phyloP scores from a whole-genome alignment of 352 stramenopile species.

The Phytophthora ohioensis region DNA sequence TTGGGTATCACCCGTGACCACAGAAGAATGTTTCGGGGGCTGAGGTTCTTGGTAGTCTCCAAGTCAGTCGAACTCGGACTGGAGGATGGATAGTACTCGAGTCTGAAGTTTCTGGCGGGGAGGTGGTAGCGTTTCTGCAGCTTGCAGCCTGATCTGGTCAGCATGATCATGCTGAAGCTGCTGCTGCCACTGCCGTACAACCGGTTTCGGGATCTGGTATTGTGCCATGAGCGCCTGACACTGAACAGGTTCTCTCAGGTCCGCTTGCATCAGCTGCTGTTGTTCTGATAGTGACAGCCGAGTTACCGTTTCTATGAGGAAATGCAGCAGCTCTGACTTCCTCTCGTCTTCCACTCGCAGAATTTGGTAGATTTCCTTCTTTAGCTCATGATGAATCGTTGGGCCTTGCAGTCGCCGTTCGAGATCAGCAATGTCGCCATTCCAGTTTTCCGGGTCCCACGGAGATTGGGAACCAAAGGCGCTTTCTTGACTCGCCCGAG shows the following conservation, averaged over 20 bases:
- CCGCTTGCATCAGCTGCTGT: not conserved
- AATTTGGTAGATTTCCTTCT: not conserved
- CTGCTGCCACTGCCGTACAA: not conserved
- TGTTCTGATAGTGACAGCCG: not conserved
- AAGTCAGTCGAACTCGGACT: too few relatives aligned
- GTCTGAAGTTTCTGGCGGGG: not conserved
- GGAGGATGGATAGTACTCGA: too few relatives aligned
- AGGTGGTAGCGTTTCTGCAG: not conserved
- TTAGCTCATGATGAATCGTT: not conserved
- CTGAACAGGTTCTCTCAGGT: not conserved
- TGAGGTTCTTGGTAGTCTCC: too few relatives aligned
- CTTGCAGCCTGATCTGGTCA: not conserved
- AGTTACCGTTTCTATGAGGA: not conserved
- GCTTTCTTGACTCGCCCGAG: too few relatives aligned
- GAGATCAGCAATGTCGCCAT: not conserved
- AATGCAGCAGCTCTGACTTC: not conserved
- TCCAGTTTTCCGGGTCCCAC: not conserved
- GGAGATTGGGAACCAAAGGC: not conserved
- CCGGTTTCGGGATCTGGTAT: not conserved
- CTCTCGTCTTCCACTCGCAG: not conserved
- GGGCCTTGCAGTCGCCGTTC: not conserved
- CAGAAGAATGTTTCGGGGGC: too few relatives aligned
- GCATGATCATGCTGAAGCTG: not conserved
- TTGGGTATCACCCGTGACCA: too few relatives aligned
- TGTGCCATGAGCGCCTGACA: not conserved